These are phyloP conservation scores for Pseudohalonectria lignicola DNA, from an alignment of 2,329 filamentous ascomycete genomes.

Conservation along the genomic window DNA sequence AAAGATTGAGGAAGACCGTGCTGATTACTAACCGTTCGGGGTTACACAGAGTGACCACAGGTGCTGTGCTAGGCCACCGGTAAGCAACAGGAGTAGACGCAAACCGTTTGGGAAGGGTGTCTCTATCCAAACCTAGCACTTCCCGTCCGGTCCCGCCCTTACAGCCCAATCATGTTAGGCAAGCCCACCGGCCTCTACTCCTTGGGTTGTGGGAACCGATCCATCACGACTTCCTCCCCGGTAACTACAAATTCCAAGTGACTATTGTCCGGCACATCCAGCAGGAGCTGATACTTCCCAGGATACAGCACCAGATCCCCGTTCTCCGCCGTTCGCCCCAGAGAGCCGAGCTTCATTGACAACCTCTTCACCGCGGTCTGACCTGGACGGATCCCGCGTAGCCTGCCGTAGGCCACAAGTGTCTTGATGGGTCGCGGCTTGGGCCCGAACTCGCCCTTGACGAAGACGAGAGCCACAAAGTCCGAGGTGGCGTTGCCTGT, in stretches of 20 bases:
- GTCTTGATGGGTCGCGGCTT: slow-evolving; percentile 39
- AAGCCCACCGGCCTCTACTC: no score
- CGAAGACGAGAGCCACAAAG: slow-evolving; percentile 39
- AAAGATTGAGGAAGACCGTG: no score
- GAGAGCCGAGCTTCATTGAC: slow-evolving; percentile 31
- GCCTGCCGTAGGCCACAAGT: slow-evolving; percentile 37
- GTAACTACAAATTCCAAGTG: not conserved
- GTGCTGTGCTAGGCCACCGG: no score
- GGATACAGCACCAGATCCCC: slow-evolving; percentile 43
- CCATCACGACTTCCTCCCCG: not conserved
- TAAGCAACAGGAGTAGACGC: no score
- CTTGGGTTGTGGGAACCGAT: not conserved
- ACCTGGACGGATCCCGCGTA: slow-evolving; percentile 24
- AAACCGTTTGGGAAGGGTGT: no score
- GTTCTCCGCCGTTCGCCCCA: slow-evolving; percentile 35
- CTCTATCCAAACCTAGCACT: no score
- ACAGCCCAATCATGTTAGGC: no score
- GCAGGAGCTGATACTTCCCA: slow-evolving; percentile 33
- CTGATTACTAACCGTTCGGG: no score
- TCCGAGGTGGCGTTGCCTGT: slow-evolving; percentile 33
- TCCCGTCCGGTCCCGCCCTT: no score
- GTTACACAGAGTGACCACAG: no score
- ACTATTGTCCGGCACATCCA: slow-evolving; percentile 26
- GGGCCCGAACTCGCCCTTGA: slow-evolving; percentile 33
- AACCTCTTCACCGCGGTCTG: slow-evolving; percentile 20